Evolutionary conservation across 805 yeast genomes (phyloP).

Genomic region (Torulaspora maleeae): DNA sequence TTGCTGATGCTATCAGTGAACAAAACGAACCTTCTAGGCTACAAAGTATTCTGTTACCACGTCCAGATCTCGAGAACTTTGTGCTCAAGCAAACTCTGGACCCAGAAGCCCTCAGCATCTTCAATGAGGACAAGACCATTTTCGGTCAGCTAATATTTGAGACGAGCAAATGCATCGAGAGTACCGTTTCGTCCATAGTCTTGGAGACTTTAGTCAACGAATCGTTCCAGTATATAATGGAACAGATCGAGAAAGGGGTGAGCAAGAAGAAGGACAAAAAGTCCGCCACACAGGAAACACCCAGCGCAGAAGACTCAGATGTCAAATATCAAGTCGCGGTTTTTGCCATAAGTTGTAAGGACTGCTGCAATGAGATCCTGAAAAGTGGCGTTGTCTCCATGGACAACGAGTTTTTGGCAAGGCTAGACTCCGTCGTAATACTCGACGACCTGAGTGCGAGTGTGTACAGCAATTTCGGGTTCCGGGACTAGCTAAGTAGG

Average conservation of each 20-base stretch:
- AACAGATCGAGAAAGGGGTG: conserved; percentile 20
- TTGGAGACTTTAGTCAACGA: conserved; percentile 30
- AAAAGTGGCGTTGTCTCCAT: conserved; percentile 25
- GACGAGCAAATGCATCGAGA: conserved; percentile 40
- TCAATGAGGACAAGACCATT: conserved; percentile 31
- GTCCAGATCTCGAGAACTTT: conserved; percentile 44
- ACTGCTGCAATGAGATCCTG: conserved; percentile 27
- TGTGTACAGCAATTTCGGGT: conserved; percentile 71
- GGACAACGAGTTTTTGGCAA: conserved; percentile 24
- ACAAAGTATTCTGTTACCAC: conserved; percentile 46
- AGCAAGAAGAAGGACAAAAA: conserved; percentile 16
- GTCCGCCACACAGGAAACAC: not conserved
- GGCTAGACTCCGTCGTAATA: conserved; percentile 37
- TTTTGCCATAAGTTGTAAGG: conserved; percentile 30
- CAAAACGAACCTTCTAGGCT: conserved; percentile 22
- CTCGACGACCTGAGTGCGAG: conserved; percentile 86
- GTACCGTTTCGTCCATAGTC: conserved; percentile 27
- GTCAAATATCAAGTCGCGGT: conserved; percentile 28
- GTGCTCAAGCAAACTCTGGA: conserved; percentile 53
- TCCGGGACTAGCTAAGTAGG: conserved; percentile 3
- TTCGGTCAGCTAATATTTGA: conserved; percentile 42
- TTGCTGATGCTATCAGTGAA: conserved; percentile 19
- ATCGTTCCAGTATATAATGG: conserved; percentile 30
- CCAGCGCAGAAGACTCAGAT: not conserved
- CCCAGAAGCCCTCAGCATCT: conserved; percentile 35